Base-by-base conservation (phyloP, 805 yeast species). In the Wickerhamiella spandovensis region DNA sequence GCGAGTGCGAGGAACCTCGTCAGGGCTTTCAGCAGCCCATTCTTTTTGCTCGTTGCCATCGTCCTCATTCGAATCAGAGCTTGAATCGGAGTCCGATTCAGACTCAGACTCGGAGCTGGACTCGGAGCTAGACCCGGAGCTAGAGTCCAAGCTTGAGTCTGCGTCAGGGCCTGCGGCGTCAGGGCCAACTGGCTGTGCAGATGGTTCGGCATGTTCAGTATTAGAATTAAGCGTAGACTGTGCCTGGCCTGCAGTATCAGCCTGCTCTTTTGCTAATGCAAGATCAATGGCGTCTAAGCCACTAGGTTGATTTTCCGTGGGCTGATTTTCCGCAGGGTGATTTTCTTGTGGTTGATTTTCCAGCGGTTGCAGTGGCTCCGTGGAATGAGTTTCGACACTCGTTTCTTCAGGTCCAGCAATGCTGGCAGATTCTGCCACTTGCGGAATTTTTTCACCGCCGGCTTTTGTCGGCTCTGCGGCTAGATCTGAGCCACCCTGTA, bases 1-100 rank as follows among this genome's bases (percentile, higher is more conserved):
- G 52, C 79, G 81, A 1, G 97, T 87, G 28, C 70, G 64, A 21
- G 90, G 84, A 0, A 95, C 95, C 0, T 53, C 61, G 9, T 48
- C 56, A 5, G 30, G 46, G 12, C 46, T 44, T 7, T 44, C 38
- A 17, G 46, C n/a, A 13, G 15, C 23, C n/a, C 3, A 4, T 17
- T 18, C 35, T 9, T 22, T 17, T 20, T 43, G 21, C 7, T 13
- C 18, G 5, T 43, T 17, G n/a, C 5, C 20, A 9, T 28, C 46
- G 23, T 23, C 13, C 18, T 43, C 44, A 9, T 43, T 30, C 9
- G 39, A 35, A 5, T 39, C 43, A 5, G 43, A 18, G 15, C 20
- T 24, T 17, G 41, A 37, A 8, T 18, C 41, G 6, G 41, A 37
- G 41, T 37, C 41, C 8, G 39, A 35, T 9, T 15, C 39, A 5